A percentile compares a stretch with the other conserved stretches of the same genome.
Evolutionary conservation across 2,329 filamentous ascomycete genomes (phyloP).

Genomic region (Alternaria tenuissima): DNA sequence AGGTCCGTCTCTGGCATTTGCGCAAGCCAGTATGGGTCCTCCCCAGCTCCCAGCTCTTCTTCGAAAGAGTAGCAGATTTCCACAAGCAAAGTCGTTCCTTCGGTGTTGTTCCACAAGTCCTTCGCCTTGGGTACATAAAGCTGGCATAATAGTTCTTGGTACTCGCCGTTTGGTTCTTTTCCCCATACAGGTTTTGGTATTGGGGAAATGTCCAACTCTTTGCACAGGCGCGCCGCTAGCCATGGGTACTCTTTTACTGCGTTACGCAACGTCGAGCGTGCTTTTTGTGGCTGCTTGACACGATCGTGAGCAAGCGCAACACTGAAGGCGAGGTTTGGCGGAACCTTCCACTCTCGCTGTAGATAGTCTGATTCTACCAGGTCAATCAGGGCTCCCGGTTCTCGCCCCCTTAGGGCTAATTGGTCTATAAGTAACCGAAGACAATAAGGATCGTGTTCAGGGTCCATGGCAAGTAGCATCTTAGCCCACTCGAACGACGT

Average conservation of each 20-base stretch:
- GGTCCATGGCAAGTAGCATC: constrained; percentile 77
- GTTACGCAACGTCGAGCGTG: constrained; percentile 68
- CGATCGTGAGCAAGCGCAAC: constrained; percentile 79
- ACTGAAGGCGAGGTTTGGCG: constrained; percentile 79
- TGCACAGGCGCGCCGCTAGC: constrained; percentile 82
- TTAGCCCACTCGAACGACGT: constrained; percentile 96
- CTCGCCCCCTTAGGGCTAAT: constrained; percentile 80
- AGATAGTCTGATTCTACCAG: constrained; percentile 65
- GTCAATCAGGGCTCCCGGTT: constrained; percentile 78
- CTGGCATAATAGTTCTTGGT: constrained; percentile 74
- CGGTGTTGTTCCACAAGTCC: constrained; percentile 84
- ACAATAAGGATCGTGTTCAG: constrained; percentile 79
- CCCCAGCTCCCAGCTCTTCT: constrained; percentile 33
- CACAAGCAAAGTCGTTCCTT: constrained; percentile 72
- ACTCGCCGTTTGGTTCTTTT: constrained; percentile 69
- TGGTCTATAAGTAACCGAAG: constrained; percentile 83
- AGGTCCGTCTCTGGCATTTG: constrained; percentile 56
- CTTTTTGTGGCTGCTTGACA: constrained; percentile 70
- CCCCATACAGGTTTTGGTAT: constrained; percentile 86
- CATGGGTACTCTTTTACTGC: constrained; percentile 82
- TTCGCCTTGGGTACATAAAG: constrained; percentile 80
- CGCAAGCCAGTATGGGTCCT: constrained; percentile 44
- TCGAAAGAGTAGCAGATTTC: constrained; percentile 68
- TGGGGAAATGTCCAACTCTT: constrained; percentile 77
- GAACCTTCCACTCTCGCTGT: constrained; percentile 58